Conservation (phyloP, 2,329 filamentous ascomycete species). For the Aspergillus proliferans region DNA sequence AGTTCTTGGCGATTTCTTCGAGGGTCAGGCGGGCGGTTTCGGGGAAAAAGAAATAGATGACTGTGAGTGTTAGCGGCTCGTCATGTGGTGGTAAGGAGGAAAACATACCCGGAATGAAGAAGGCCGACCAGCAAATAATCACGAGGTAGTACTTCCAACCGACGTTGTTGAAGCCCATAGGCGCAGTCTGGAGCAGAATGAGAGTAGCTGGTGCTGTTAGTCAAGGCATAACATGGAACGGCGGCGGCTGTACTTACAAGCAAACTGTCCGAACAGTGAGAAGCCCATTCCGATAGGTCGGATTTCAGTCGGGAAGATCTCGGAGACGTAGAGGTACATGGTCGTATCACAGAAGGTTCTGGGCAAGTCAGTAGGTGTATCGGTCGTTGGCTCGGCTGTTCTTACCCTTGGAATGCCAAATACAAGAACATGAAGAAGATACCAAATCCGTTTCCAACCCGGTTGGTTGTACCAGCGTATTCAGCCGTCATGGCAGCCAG, state of each 20-base stretch:
- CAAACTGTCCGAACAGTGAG: constrained; percentile 47
- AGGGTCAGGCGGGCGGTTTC: constrained; percentile 40
- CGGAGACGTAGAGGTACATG: constrained; percentile 42
- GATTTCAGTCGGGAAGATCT: constrained; percentile 47
- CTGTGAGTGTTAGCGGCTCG: constrained; percentile 13
- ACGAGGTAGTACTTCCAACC: constrained; percentile 50
- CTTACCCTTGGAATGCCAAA: constrained; percentile 44
- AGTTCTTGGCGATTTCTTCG: constrained; percentile 42
- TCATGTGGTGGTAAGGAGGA: background rate
- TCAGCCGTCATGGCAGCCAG: constrained; percentile 34
- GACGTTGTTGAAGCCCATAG: constrained; percentile 38
- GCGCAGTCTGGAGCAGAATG: constrained; percentile 44
- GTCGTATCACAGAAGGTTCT: constrained; percentile 44
- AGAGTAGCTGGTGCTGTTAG: constrained; percentile 32
- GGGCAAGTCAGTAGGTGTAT: constrained; percentile 5
- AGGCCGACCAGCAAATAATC: constrained; percentile 40
- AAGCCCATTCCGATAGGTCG: constrained; percentile 49
- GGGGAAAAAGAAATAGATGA: constrained; percentile 42
- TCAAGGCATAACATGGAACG: background rate
- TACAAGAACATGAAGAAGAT: constrained; percentile 42
- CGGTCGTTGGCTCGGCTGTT: background rate
- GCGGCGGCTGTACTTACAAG: constrained; percentile 18
- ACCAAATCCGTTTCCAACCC: constrained; percentile 36
- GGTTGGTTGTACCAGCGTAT: constrained; percentile 35
- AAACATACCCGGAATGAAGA: constrained; percentile 34